Evolutionary conservation across 2,329 filamentous ascomycete species (phyloP).

Genomic region (Colletotrichum viniferum): DNA sequence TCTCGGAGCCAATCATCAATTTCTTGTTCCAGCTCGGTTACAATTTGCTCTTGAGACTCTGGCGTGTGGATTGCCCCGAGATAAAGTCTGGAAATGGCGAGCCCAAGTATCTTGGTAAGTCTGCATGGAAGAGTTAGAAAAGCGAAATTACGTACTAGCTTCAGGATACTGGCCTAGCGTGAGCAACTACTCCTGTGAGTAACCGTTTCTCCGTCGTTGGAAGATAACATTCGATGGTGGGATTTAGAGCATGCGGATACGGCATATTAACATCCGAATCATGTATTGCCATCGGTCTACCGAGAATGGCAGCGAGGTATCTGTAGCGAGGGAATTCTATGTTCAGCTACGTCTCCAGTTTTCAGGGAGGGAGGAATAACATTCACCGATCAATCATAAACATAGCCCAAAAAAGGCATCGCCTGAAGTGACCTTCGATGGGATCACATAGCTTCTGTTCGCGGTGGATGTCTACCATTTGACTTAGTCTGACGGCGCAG

Average conservation of each 20-base stretch:
- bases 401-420: background rate
- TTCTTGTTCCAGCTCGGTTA: background rate
- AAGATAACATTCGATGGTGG: background rate
- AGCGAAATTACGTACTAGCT: accelerated
- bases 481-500: background rate
- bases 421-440: background rate
- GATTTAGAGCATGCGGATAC: background rate
- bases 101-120: background rate
- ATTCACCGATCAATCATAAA: background rate
- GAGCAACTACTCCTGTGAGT: background rate
- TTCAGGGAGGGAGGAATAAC: background rate
- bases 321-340: background rate
- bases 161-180: background rate
- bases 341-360: background rate
- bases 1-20: background rate
- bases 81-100: background rate
- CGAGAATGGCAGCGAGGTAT: background rate
- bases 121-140: background rate
- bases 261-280: background rate
- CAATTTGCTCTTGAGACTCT: background rate
- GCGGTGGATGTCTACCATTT: background rate
- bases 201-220: background rate
- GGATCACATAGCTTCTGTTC: background rate
- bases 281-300: background rate
- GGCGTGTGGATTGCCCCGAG: background rate